Evolutionary conservation across 139 green algal genomes (phyloP).

Genomic region (Volvox africanus): DNA sequence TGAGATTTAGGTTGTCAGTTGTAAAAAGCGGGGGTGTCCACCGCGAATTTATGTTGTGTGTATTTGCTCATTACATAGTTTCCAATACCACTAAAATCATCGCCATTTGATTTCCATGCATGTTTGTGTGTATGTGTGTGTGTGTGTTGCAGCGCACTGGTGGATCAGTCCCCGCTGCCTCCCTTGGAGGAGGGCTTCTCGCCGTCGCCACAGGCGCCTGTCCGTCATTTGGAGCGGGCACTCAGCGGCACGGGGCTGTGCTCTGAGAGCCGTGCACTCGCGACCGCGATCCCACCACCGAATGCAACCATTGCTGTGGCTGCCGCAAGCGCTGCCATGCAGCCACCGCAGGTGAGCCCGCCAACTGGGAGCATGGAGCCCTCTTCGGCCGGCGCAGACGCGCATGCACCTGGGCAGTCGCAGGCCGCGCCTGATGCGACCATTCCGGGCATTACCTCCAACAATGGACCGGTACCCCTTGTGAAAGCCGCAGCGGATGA

Average conservation of each 20-base stretch:
- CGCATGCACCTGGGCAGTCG: not conserved
- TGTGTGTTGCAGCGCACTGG: not conserved
- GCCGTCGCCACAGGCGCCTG: not conserved
- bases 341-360: no score
- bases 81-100: no score
- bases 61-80: no score
- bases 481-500: not conserved
- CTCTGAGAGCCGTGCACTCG: not conserved
- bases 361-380: no score
- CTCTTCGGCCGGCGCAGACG: no score
- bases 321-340: not conserved
- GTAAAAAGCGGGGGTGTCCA: no score
- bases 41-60: no score
- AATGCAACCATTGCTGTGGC: not conserved
- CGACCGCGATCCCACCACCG: not conserved
- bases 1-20: no score
- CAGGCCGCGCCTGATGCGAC: no score
- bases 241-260: not conserved
- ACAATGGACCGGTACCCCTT: not conserved
- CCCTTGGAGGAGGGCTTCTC: not conserved
- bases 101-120: not conserved
- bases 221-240: slow-evolving; percentile 17
- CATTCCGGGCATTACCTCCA: no score
- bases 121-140: not conserved
- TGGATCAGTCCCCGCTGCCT: not conserved